Base-by-base conservation (phyloP, 2,329 filamentous ascomycete genomes). In the Teratosphaeria viscida region DNA sequence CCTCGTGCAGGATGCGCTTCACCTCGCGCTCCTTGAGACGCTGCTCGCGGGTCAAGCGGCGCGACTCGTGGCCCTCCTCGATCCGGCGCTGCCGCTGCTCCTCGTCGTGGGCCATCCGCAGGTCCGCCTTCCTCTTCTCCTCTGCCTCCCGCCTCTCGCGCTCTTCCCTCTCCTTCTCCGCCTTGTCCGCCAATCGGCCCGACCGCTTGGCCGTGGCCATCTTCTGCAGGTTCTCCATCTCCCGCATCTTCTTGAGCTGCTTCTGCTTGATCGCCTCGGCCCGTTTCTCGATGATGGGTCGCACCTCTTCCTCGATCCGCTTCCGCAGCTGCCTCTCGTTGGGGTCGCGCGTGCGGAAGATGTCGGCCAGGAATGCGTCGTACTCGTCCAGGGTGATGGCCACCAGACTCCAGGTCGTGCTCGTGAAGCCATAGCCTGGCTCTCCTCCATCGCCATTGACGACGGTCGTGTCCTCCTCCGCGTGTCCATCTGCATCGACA, bases 191-290 rank as follows among this genome's bases (percentile, higher is more conserved):
- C 65, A 99, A 84, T 63, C 94, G 85, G 68, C 90, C 95, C 0
- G 94, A 99, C 63, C 94, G 82, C 76, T 99, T 99, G 3, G 94
- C 92, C 59, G 87, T 89, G n/a, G 90, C 90, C 76, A 97, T 82
- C 71, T 94, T 92, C 66, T 92, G 87, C 64, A 95, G 74, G 65
- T 85, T 90, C 57, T 90, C 78, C 26, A 95, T 75, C 68, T 97
- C 92, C 63, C 86, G 89, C 71, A 95, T 84, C 66, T 87, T 87
- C 79, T 78, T 90, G 81, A 75, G 84, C 76, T 79, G 78, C 73
- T 92, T 92, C 62, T 86, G 85, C 34, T 85, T 82, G 67, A 92
- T 77, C 54, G 80, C 78, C 65, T 86, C 84, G 60, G 83, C 84
- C 26, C 89, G 85, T 68, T 88, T 89, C 73, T 95, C 87, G 14